Conservation (phyloP, 768 basidiomycete species). For the Leccinum variicolor region DNA sequence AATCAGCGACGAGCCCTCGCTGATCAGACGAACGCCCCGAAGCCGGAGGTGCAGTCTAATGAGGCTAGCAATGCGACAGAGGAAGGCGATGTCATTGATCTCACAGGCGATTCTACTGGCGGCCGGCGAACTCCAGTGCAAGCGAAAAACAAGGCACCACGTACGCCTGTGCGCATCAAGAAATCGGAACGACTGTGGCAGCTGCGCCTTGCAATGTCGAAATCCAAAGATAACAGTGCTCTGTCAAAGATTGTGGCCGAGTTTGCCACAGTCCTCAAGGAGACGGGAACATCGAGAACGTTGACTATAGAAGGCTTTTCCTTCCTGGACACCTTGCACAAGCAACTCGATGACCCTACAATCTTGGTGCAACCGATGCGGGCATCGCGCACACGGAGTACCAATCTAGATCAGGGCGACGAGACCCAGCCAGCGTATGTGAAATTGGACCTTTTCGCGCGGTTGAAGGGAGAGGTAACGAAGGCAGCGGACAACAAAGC, state of each 20-base stretch:
- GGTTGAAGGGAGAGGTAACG: conserved; percentile 53
- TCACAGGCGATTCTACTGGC: conserved; percentile 37
- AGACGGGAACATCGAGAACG: conserved; percentile 61
- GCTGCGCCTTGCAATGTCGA: conserved; percentile 41
- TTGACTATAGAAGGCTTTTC: conserved; percentile 68
- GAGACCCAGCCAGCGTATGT: conserved; percentile 47
- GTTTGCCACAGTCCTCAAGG: conserved; percentile 55
- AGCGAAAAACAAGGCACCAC: conserved; percentile 22
- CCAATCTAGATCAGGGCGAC: conserved; percentile 36
- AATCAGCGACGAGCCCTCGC: conserved; percentile 48
- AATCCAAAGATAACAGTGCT: conserved; percentile 51
- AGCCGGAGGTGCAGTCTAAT: conserved; percentile 31
- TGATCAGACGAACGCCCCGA: conserved; percentile 44
- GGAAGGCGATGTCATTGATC: conserved; percentile 40
- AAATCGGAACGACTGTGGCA: conserved; percentile 49
- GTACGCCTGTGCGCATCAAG: conserved; percentile 32
- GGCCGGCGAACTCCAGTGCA: conserved; percentile 28
- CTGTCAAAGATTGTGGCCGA: conserved; percentile 55
- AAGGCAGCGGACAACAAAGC: conserved; percentile 49
- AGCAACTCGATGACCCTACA: conserved; percentile 68
- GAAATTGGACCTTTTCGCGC: conserved; percentile 59
- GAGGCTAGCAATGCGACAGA: conserved; percentile 23
- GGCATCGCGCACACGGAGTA: conserved; percentile 39
- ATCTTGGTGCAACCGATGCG: conserved; percentile 54
- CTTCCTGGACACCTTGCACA: conserved; percentile 67